phyloP scores from a whole-genome alignment of 129 eudicot species.

The Lactuca sativa region DNA sequence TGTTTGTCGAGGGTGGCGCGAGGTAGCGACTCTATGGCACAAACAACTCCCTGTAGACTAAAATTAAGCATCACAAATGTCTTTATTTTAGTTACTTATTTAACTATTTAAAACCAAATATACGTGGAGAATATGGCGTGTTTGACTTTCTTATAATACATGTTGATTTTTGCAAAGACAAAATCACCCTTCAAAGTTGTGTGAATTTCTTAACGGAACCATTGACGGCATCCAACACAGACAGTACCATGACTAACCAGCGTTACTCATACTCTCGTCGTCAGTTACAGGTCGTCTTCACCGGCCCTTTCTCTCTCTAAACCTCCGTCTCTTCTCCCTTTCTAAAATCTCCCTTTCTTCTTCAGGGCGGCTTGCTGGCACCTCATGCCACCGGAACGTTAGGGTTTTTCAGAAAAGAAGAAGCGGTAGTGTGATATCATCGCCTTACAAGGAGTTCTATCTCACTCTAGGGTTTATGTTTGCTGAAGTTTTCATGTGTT shows the following conservation, averaged over 20 bases:
- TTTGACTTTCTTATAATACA: not conserved
- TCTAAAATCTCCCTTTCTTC: slow-evolving; percentile 10
- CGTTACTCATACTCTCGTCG: slow-evolving; percentile 22
- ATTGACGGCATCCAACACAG: slow-evolving; percentile 23
- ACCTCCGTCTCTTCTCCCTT: slow-evolving; percentile 16
- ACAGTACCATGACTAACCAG: not conserved
- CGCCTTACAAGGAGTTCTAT: not conserved
- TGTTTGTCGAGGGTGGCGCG: too few relatives aligned
- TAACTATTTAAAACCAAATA: not conserved
- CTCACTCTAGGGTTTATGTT: slow-evolving; percentile 46
- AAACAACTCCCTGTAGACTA: too few relatives aligned
- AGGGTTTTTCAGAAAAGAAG: slow-evolving; percentile 25
- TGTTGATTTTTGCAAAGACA: not conserved
- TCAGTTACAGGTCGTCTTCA: slow-evolving; percentile 37
- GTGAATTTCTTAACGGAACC: slow-evolving; percentile 20
- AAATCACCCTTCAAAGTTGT: slow-evolving; percentile 11
- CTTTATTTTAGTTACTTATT: too few relatives aligned
- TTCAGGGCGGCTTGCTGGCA: not conserved
- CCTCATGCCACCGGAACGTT: slow-evolving; percentile 33
- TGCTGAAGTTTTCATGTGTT: slow-evolving; percentile 46
- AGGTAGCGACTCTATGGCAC: too few relatives aligned
- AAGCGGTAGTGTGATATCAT: slow-evolving; percentile 8
- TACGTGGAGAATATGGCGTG: slow-evolving; percentile 1
- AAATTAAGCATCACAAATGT: too few relatives aligned
- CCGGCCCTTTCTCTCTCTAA: slow-evolving; percentile 29